Evolutionary conservation across 73 alveolate genomes (phyloP).

Genomic region (Paramecium biaurelia): DNA sequence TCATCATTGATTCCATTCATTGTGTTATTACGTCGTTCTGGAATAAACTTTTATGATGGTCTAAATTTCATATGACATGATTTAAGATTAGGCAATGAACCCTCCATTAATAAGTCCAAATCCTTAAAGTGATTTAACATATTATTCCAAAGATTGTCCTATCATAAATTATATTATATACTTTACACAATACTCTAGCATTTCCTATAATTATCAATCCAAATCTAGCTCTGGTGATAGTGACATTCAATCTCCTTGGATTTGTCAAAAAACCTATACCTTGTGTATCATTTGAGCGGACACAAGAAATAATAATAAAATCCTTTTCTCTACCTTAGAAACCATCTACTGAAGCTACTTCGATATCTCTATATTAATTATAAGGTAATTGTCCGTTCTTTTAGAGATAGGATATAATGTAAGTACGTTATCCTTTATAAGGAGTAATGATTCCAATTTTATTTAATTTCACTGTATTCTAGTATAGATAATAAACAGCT

Average conservation of each 20-base stretch:
- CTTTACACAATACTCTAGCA: slow-evolving; percentile 86
- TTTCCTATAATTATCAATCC: slow-evolving; percentile 99
- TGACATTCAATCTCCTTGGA: slow-evolving; percentile 99
- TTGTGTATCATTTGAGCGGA: slow-evolving; percentile 92
- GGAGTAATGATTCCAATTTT: slow-evolving; percentile 99
- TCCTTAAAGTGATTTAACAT: slow-evolving; percentile 95
- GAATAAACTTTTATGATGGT: slow-evolving; percentile 72
- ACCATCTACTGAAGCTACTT: slow-evolving; percentile 98
- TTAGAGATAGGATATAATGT: slow-evolving; percentile 81
- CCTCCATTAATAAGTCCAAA: slow-evolving; percentile 95
- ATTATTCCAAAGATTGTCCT: slow-evolving; percentile 86
- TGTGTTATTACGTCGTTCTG: slow-evolving; percentile 65
- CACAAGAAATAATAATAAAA: slow-evolving; percentile 98
- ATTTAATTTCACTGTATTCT: slow-evolving; percentile 90
- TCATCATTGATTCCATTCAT: slow-evolving; percentile 38
- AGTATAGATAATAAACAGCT: slow-evolving; percentile 88
- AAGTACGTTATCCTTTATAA: slow-evolving; percentile 99
- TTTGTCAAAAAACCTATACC: slow-evolving; percentile 98
- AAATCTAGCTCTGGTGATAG: slow-evolving; percentile 99
- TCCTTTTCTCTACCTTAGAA: slow-evolving; percentile 99
- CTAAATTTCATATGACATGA: slow-evolving; percentile 70
- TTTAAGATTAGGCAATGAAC: slow-evolving; percentile 82
- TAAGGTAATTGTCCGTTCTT: slow-evolving; percentile 68
- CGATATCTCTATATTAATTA: slow-evolving; percentile 72
- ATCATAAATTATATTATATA: background rate